Evolutionary conservation across 73 alveolate genomes (phyloP), one percentile per base, ranked within the genome.

Genomic region (Paramecium tetraurelia): DNA sequence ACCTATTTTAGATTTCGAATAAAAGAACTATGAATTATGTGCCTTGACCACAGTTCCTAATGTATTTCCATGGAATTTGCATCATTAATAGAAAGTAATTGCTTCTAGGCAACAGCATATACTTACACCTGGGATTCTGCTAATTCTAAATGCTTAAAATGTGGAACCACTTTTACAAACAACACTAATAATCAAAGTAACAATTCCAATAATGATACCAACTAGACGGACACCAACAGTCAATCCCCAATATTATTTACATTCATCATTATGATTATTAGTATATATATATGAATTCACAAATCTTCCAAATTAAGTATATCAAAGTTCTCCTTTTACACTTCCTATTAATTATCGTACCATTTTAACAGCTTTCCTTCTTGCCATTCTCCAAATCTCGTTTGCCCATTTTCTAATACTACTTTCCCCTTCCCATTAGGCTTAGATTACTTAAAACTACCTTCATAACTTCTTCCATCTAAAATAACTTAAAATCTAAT

Each of bases 381-480:
- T 7, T 46, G 29, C 90, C 90, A 44, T 44, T 80, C 90, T 1
- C 90, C 90, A 80, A 41, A 80, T 43, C 76, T 16, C 10, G 76
- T 44, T 16, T 59, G 6, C 7, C 90, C 90, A 36, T 72, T 72
- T 44, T 80, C 90, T 5, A 31, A 24, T 9, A 48, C 31, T 10
- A 44, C 48, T 10, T 48, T 80, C 4, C 90, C 90, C 24, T 46
- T 80, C 3, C 90, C 90, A 44, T 80, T 46, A 18, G 90, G 76
- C 21, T 24, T 41, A 8, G 63, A 33, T 31, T 4, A 14, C 48
- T 80, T 80, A 46, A 80, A 80, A 41, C 33, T 44, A 7, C 90
- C 90, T 16, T 80, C 90, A 80, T 44, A 80, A 41, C 70, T 31
- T 29, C 29, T 41, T 4, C 87, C 87, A 75, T 75, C 87, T 75